Evolutionary conservation across 2,329 filamentous ascomycete genomes (phyloP), one percentile per base, ranked within the genome.

Genomic region (Ophiostoma populinum): DNA sequence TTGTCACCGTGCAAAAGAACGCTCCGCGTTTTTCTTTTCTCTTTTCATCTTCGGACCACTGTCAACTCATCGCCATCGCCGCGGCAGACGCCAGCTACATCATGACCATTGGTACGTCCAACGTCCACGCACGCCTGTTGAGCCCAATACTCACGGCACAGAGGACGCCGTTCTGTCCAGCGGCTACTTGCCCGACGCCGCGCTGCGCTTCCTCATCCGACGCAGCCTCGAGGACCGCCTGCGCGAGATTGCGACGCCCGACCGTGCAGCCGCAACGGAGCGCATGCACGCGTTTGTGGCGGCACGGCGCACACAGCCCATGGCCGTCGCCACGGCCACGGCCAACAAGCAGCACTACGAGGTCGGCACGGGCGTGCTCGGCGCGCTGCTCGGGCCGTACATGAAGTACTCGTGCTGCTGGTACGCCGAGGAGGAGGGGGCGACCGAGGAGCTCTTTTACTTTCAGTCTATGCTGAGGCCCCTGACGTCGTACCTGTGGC

Each of bases 281-380:
- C 58, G 74, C 4, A 55, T 58, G 36, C 58, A 62, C 18, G 61
- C 61, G 39, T 80, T 80, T 51, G 74, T 77, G 65, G 55, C 55
- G 17, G 52, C 61, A 4, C 58, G 79, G n/a, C 62, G 70, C 15
- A 58, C 55, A 12, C 59, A 65, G 24, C 73, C 74, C 9, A 79
- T 80, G 42, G 76, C 75, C n/a, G 65, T 80, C 44, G 70, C 76
- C 50, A 78, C 74, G 1, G 62, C 60, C 4, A 56, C 62, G 2
- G 75, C 76, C 16, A 80, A 80, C 49, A 57, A 66, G 46, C 75
- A 80, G 59, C 75, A 80, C 52, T 80, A 81, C 48, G 75, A 80
- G 54, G 75, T 80, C 26, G 72, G 70, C 25, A 77, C 75, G 0
- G 70, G 69, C 4, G 67, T 80, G 17, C 52, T 80, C 26, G 53